These are phyloP conservation scores for Candida coquimbonensis DNA, from an alignment of 805 yeast species.

Conservation along the genomic window DNA sequence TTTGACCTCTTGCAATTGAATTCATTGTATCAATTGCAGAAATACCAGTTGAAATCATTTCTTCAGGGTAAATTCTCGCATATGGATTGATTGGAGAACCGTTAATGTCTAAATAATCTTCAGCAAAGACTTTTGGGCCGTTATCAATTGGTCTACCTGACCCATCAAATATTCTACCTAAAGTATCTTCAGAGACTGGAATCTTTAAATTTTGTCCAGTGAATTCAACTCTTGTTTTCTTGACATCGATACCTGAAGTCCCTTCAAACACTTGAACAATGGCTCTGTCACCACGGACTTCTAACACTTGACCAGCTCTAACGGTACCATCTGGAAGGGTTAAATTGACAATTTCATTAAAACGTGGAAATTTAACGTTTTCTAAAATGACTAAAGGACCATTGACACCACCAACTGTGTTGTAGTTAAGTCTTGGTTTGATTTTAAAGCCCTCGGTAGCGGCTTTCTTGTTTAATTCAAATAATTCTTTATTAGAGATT, in stretches of 20 bases:
- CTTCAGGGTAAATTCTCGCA: conserved; percentile 98
- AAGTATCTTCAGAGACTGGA: conserved; percentile 92
- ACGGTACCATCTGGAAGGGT: conserved; percentile 92
- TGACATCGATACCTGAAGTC: conserved; percentile 97
- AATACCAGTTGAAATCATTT: conserved; percentile 98
- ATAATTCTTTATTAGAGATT: conserved; percentile 33
- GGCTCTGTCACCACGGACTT: conserved; percentile 95
- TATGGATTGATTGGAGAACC: conserved; percentile 98
- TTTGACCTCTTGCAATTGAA: conserved; percentile 99
- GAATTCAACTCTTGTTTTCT: conserved; percentile 94
- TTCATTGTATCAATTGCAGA: conserved; percentile 99
- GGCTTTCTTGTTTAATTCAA: conserved; percentile 83
- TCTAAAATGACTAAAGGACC: conserved; percentile 94
- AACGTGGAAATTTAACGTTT: conserved; percentile 82
- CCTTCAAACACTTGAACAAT: conserved; percentile 99
- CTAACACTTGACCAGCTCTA: conserved; percentile 97
- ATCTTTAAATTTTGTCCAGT: conserved; percentile 92
- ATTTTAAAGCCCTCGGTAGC: conserved; percentile 87
- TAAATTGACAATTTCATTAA: conserved; percentile 92
- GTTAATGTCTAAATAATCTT: conserved; percentile 95
- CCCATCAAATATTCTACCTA: conserved; percentile 98
- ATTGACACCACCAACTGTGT: conserved; percentile 96
- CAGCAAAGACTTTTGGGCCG: conserved; percentile 98
- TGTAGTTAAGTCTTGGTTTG: conserved; percentile 86
- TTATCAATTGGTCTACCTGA: conserved; percentile 98